Percentiles rank a stretch among this genome's conserved stretches.
phyloP scores from a whole-genome alignment of 257 asterid genomes.

The Nicotiana noctiflora region DNA sequence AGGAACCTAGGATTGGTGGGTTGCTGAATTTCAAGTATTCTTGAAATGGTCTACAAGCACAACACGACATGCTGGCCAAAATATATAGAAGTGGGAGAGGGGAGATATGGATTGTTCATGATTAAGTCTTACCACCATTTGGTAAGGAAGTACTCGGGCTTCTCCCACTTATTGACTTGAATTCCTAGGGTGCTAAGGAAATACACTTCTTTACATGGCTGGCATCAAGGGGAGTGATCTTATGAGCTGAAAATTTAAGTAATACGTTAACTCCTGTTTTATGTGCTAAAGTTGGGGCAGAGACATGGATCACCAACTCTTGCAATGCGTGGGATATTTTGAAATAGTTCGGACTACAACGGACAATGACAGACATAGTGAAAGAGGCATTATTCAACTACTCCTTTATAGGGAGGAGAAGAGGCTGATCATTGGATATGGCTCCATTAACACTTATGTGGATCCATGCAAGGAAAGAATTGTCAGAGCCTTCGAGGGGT shows the following conservation, averaged over 20 bases:
- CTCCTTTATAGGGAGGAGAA: background rate
- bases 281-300: background rate
- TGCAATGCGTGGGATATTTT: background rate
- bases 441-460: background rate
- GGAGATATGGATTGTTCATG: background rate
- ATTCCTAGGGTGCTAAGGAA: background rate
- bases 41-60: background rate
- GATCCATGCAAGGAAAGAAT: background rate
- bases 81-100: background rate
- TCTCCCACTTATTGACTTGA: background rate
- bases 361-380: background rate
- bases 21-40: background rate
- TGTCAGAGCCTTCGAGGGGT: background rate
- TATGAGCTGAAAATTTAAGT: background rate
- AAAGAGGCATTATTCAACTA: background rate
- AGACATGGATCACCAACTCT: background rate
- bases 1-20: background rate
- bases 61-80: background rate
- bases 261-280: background rate
- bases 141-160: background rate
- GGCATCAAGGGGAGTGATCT: background rate
- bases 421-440: background rate
- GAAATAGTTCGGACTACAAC: background rate
- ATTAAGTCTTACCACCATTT: background rate
- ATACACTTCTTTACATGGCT: background rate